These are phyloP conservation scores for Cryptococcus hybrid DNA, from an alignment of 1,284 basidiomycete species.

Conservation along the genomic window DNA sequence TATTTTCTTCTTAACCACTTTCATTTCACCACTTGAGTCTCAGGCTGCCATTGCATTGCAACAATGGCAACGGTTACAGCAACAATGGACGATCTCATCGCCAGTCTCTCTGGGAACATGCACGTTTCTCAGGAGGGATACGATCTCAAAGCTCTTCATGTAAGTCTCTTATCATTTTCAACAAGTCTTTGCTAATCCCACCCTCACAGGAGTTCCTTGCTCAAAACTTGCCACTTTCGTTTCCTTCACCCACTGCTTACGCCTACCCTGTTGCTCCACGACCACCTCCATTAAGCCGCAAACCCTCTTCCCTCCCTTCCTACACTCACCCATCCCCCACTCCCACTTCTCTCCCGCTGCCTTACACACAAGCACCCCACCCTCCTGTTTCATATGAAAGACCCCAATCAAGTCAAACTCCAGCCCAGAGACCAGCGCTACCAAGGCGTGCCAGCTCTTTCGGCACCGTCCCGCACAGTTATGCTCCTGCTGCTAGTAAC, in stretches of 20 bases:
- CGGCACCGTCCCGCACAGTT: constrained; percentile 3
- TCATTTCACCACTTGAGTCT: not conserved
- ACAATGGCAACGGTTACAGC: constrained; percentile 31
- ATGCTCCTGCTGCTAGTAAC: not conserved
- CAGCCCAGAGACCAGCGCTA: constrained; percentile 8
- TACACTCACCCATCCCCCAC: constrained; percentile 7
- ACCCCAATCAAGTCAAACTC: not conserved
- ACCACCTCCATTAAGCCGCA: constrained; percentile 11
- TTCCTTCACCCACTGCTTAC: constrained; percentile 2
- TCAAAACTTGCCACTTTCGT: constrained; percentile 8
- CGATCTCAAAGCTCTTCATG: constrained; percentile 55
- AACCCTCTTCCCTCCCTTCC: constrained; percentile 13
- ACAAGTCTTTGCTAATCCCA: not conserved
- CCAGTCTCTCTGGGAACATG: constrained; percentile 33
- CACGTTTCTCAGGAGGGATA: constrained; percentile 42
- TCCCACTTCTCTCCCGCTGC: not conserved
- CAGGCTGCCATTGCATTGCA: not conserved
- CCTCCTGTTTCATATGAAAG: constrained; percentile 3
- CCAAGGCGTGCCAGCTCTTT: constrained; percentile 12
- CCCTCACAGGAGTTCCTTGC: constrained; percentile 13
- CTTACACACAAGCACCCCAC: constrained; percentile 8
- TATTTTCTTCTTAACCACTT: not conserved
- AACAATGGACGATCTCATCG: constrained; percentile 44
- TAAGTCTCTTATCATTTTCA: constrained; percentile 39
- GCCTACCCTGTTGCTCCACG: constrained; percentile 9